phyloP scores from a whole-genome alignment of 768 basidiomycete species.

The Mycena rebaudengoi region DNA sequence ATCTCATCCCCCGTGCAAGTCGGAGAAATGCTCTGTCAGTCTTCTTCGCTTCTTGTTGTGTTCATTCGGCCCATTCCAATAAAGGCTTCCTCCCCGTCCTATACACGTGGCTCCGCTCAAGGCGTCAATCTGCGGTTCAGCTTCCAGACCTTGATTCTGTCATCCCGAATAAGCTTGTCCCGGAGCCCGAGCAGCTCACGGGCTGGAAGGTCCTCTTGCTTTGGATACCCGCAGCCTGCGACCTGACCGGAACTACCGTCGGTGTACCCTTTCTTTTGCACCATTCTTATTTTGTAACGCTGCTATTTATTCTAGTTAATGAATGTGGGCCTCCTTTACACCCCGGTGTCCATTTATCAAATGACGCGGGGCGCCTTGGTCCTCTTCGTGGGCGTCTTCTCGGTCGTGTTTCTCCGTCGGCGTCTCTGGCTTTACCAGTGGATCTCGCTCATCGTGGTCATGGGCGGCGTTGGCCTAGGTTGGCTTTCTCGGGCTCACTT shows the following conservation, averaged over 20 bases:
- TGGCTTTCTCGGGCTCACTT: slow-evolving; percentile 91
- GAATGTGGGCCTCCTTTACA: slow-evolving; percentile 96
- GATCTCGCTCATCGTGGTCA: slow-evolving; percentile 89
- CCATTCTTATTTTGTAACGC: slow-evolving; percentile 24
- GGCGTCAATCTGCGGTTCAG: slow-evolving; percentile 58
- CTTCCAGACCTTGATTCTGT: slow-evolving; percentile 59
- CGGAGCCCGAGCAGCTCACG: slow-evolving; percentile 53
- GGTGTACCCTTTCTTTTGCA: slow-evolving; percentile 40
- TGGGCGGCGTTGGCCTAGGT: slow-evolving; percentile 83
- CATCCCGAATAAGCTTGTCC: slow-evolving; percentile 42
- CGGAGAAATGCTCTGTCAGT: slow-evolving; percentile 94
- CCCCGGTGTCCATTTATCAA: slow-evolving; percentile 97
- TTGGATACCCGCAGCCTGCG: slow-evolving; percentile 90
- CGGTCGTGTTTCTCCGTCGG: slow-evolving; percentile 89
- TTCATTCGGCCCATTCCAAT: slow-evolving; percentile 33
- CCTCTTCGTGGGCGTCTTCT: slow-evolving; percentile 91
- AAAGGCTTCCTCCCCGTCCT: slow-evolving; percentile 89
- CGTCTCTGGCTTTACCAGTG: slow-evolving; percentile 94
- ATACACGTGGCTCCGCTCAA: slow-evolving; percentile 68
- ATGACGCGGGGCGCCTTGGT: slow-evolving; percentile 95
- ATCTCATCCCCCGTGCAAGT: slow-evolving; percentile 57
- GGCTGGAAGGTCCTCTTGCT: slow-evolving; percentile 80
- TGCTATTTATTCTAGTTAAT: slow-evolving; percentile 74
- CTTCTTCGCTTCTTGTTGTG: slow-evolving; percentile 27
- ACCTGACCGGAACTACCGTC: slow-evolving; percentile 91